phyloP scores from a whole-genome alignment of 1,284 basidiomycete genomes.

The Ceratobasidium sp. region DNA sequence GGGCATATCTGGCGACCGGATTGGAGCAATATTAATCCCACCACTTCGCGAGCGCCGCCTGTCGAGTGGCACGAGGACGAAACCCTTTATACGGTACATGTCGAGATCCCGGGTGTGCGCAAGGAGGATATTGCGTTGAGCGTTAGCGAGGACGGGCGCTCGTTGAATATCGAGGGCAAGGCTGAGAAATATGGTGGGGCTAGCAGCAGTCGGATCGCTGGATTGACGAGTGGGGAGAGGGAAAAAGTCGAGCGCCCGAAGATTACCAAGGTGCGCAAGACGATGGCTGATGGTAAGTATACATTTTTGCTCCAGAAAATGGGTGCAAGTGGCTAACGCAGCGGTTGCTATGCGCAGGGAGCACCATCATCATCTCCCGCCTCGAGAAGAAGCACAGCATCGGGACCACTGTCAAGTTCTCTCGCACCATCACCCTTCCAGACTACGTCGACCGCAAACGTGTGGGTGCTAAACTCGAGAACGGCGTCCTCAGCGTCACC shows the following conservation, averaged over 20 bases:
- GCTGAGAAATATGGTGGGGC: constrained; percentile 51
- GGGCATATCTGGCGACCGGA: constrained; percentile 34
- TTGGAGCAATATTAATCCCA: constrained; percentile 49
- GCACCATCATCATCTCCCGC: constrained; percentile 21
- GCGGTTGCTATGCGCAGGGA: background rate
- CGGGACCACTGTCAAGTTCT: constrained; percentile 37
- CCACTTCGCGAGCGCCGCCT: constrained; percentile 62
- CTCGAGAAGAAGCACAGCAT: constrained; percentile 38
- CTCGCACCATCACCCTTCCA: constrained; percentile 44
- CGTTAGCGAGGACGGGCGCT: constrained; percentile 76
- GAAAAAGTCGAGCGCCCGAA: background rate
- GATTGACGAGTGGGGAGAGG: background rate
- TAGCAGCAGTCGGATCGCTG: background rate
- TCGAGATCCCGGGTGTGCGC: constrained; percentile 82
- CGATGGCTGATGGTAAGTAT: constrained; percentile 33
- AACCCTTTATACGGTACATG: constrained; percentile 76
- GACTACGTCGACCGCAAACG: constrained; percentile 42
- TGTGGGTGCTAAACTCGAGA: constrained; percentile 44
- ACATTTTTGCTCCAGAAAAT: background rate
- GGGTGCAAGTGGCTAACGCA: background rate
- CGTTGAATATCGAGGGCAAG: constrained; percentile 79
- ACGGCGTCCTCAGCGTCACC: constrained; percentile 46
- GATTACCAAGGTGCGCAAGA: constrained; percentile 28
- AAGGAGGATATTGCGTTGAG: constrained; percentile 81
- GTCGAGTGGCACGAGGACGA: constrained; percentile 77